These are phyloP conservation scores for Aspergillus flavus DNA, from an alignment of 2,329 filamentous ascomycete genomes.

Conservation along the genomic window DNA sequence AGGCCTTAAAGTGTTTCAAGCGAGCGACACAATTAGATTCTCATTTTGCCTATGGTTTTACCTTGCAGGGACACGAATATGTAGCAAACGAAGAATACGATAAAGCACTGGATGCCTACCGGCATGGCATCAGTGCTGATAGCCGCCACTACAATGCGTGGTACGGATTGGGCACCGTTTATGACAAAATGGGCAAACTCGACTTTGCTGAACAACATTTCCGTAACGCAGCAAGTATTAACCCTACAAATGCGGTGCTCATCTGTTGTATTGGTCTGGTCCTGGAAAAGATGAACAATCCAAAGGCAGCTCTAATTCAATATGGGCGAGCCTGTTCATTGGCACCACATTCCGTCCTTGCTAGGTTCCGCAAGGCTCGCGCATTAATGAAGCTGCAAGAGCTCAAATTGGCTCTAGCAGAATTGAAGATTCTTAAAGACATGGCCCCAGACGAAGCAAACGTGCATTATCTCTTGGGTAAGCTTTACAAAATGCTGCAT, in stretches of 20 bases:
- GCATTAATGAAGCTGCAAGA: conserved; percentile 75
- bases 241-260: conserved; percentile 89
- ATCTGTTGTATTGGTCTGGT: conserved; percentile 91
- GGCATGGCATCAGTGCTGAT: conserved; percentile 82
- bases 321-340: conserved; percentile 82
- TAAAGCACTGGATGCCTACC: conserved; percentile 85
- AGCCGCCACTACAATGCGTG: conserved; percentile 96
- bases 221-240: conserved; percentile 82
- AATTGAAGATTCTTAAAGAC: conserved; percentile 86
- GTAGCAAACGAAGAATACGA: conserved; percentile 97
- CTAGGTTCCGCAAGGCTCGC: conserved; percentile 90
- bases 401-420: conserved; percentile 72
- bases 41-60: conserved; percentile 93
- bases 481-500: conserved; percentile 60
- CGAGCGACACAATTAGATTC: conserved; percentile 88
- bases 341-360: conserved; percentile 77
- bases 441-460: conserved; percentile 92
- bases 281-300: conserved; percentile 84
- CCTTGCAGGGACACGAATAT: conserved; percentile 92
- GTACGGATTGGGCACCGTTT: conserved; percentile 82
- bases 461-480: conserved; percentile 89
- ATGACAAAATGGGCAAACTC: conserved; percentile 86
- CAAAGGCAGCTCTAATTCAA: conserved; percentile 73
- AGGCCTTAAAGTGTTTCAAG: conserved; percentile 92
- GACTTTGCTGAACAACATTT: conserved; percentile 92